Conservation (phyloP, 805 yeast species). For the Candida sithepensis region DNA sequence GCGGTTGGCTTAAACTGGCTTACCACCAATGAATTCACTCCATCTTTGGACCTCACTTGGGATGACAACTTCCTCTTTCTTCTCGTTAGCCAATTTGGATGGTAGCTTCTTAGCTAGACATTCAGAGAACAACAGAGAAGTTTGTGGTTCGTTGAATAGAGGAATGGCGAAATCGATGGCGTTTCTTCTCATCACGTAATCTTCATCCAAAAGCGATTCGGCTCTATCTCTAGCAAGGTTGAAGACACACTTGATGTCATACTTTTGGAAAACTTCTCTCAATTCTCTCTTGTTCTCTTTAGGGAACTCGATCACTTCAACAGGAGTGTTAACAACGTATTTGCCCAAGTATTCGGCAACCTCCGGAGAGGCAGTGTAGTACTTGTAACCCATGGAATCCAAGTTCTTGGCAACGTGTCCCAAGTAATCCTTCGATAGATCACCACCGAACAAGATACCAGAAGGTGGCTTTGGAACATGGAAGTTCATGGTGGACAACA, state of each 20-base stretch:
- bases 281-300: conserved; percentile 88
- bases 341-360: conserved; percentile 67
- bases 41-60: conserved; percentile 91
- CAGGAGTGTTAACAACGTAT: conserved; percentile 38
- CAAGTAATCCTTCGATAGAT: conserved; percentile 64
- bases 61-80: conserved; percentile 43
- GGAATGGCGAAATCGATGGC: conserved; percentile 98
- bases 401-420: conserved; percentile 71
- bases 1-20: conserved; percentile 60
- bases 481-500: conserved; percentile 97
- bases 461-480: conserved; percentile 86
- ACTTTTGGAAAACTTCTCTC: conserved; percentile 87
- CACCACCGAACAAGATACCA: conserved; percentile 94
- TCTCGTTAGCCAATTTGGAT: conserved; percentile 47
- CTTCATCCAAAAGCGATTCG: conserved; percentile 76
- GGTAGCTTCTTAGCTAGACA: conserved; percentile 71
- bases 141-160: conserved; percentile 93
- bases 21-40: conserved; percentile 96
- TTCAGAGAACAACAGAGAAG: conserved; percentile 80
- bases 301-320: conserved; percentile 82
- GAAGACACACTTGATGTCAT: conserved; percentile 83
- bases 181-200: conserved; percentile 97
- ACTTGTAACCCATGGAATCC: conserved; percentile 73
- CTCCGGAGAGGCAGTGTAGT: conserved; percentile 69
- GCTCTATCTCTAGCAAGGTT: conserved; percentile 92